Percentiles rank a stretch among this genome's conserved stretches.
Conservation (phyloP, 2,329 filamentous ascomycete species). For the Myriangium duriaei region DNA sequence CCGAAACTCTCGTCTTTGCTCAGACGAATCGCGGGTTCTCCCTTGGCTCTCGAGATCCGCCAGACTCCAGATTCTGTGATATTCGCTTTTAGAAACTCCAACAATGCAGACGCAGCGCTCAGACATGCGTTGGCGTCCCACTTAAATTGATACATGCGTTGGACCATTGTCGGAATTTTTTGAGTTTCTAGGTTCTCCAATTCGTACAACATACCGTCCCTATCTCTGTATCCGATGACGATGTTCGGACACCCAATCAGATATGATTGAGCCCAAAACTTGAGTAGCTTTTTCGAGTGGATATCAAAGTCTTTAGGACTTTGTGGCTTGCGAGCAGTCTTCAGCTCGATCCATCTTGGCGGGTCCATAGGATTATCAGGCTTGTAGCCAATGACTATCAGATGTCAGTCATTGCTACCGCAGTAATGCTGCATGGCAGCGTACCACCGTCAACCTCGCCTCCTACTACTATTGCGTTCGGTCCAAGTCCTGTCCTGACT, state of each 20-base stretch:
- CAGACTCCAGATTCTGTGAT: conserved; percentile 61
- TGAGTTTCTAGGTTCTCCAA: conserved; percentile 72
- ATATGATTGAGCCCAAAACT: conserved; percentile 96
- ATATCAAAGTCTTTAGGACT: conserved; percentile 55
- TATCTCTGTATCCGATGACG: conserved; percentile 74
- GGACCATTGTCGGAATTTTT: conserved; percentile 63
- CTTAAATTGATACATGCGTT: conserved; percentile 47
- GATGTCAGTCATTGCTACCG: background rate
- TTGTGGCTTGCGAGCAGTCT: conserved; percentile 50
- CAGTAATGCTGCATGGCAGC: conserved; percentile 13
- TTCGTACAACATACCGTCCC: conserved; percentile 55
- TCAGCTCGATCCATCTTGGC: conserved; percentile 89
- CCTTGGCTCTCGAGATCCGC: conserved; percentile 46
- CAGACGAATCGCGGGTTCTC: background rate
- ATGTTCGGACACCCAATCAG: conserved; percentile 71
- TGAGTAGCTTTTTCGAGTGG: conserved; percentile 75
- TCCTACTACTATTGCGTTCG: conserved; percentile 61
- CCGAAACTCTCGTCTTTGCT: background rate
- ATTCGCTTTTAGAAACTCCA: conserved; percentile 42
- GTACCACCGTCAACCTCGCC: conserved; percentile 86
- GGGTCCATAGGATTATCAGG: conserved; percentile 51
- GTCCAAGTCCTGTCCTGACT: conserved; percentile 75
- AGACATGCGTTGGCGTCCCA: conserved; percentile 95
- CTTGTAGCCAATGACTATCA: conserved; percentile 69
- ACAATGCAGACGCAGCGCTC: conserved; percentile 68